phyloP scores from a whole-genome alignment of 2,329 filamentous ascomycete genomes.

The Botrytis hyacinthi region DNA sequence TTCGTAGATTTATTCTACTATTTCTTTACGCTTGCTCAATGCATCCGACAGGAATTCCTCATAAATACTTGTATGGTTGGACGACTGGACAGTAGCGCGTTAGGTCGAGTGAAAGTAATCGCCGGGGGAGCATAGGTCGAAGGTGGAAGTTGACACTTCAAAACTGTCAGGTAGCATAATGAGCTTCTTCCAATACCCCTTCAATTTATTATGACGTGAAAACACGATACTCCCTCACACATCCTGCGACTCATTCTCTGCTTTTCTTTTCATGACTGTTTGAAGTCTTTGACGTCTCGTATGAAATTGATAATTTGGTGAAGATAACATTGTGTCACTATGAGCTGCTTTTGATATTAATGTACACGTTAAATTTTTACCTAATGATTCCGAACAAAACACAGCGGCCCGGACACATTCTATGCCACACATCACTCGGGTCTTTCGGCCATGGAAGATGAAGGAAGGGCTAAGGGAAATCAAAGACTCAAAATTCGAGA shows the following conservation, averaged over 20 bases:
- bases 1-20: slow-evolving; percentile 34
- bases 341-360: not conserved
- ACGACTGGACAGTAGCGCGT: slow-evolving; percentile 48
- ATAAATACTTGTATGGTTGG: slow-evolving; percentile 40
- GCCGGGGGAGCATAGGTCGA: slow-evolving; percentile 48
- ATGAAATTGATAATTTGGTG: not conserved
- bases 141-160: slow-evolving; percentile 45
- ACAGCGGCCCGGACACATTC: not conserved
- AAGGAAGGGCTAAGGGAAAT: not conserved
- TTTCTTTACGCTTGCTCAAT: slow-evolving; percentile 38
- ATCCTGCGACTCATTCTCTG: not conserved
- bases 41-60: slow-evolving; percentile 39
- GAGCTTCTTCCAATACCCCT: slow-evolving; percentile 39
- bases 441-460: not conserved
- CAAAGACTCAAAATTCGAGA: not conserved
- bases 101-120: slow-evolving; percentile 50
- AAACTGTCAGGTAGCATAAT: slow-evolving; percentile 42
- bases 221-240: not conserved
- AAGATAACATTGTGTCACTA: not conserved
- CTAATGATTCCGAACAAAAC: not conserved
- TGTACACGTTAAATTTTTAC: not conserved
- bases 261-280: not conserved
- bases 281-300: not conserved
- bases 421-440: not conserved
- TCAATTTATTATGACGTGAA: slow-evolving; percentile 21